A percentile compares a stretch with the other conserved stretches of the same genome.
Conservation (phyloP, 2,329 filamentous ascomycete genomes). For the Bipolaris gigantea region DNA sequence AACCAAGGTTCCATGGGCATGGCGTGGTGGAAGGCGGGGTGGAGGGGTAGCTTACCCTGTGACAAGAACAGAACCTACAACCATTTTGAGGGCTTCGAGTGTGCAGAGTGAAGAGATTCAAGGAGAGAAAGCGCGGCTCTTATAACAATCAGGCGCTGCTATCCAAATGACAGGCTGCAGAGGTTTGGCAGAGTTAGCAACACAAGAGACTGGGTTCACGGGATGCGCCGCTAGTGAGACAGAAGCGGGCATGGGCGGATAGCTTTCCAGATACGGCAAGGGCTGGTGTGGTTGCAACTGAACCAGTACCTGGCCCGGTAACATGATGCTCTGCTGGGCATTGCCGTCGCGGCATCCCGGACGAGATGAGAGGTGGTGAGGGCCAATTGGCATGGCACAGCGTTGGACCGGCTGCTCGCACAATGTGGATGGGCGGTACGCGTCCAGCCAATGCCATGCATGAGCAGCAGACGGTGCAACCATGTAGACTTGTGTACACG, state of each 20-base stretch:
- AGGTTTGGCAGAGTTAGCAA: constrained; percentile 24
- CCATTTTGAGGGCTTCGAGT: constrained; percentile 56
- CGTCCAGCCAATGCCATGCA: background rate
- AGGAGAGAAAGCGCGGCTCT: background rate
- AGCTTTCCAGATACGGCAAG: constrained; percentile 18
- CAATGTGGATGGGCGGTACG: background rate
- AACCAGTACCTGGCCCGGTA: too few species aligned
- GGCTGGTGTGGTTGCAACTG: background rate
- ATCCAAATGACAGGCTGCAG: constrained; percentile 17
- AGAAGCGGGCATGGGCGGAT: constrained; percentile 19
- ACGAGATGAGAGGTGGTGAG: too few species aligned
- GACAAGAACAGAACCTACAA: constrained; percentile 84
- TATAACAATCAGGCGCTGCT: background rate
- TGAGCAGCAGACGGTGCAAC: background rate
- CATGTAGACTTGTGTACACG: background rate
- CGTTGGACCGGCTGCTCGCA: background rate
- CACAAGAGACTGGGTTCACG: constrained; percentile 16
- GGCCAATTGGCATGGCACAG: background rate
- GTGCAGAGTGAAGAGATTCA: background rate
- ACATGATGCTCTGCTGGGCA: background rate
- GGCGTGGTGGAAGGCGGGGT: constrained; percentile 24
- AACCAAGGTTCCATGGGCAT: constrained; percentile 3
- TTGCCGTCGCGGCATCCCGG: background rate
- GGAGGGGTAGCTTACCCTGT: constrained; percentile 69
- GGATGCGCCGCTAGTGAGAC: constrained; percentile 17